Base-by-base conservation (phyloP, 2,329 filamentous ascomycete species). In the Eutypella sp. region DNA sequence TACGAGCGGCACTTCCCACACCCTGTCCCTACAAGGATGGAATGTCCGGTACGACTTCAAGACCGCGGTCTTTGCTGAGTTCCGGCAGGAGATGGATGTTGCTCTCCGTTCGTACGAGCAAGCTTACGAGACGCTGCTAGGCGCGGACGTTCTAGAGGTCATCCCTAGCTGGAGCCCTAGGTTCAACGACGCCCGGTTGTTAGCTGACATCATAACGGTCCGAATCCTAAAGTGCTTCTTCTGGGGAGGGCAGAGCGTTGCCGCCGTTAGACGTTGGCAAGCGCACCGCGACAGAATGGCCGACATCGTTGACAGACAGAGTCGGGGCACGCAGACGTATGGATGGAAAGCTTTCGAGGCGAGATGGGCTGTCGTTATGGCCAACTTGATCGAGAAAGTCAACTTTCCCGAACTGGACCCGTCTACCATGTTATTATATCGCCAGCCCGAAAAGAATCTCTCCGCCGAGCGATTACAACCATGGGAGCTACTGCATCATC, bases 1-100 rank as follows among this genome's bases (percentile, higher is more conserved):
- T 1, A 92, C 88, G 0, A 83, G 78, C 18, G 89, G 88, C 23
- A 95, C 89, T 2, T 95, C 90, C 1, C 87, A 93, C 58, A 89
- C 87, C 0, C 68, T 96, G n/a, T 87, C 90, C 1, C 73, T 85
- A 9, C 83, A 89, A 36, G 91, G 89, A 3, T 99, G 92, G 93
- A 90, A 89, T 59, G 85, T 95, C 44, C 84, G 92, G 15, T 96
- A 96, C 66, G 92, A 99, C 60, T 90, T 95, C 70, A 99, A 99
- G 64, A 77, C 91, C 16, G 92, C 85, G 6, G 75, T 96, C 0
- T 88, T 97, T 60, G 89, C 91, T 23, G 92, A 97, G 61, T 96
- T 95, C 55, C 81, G 93, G 8, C 88, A 95, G 61, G 93, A 97
- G 63, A 88, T 92, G 76, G 92, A 96, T 60, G 83, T 82, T 19